Evolutionary conservation across 129 eudicot species (phyloP), one percentile per base, ranked within the genome.

Genomic region (Mikania micrantha): DNA sequence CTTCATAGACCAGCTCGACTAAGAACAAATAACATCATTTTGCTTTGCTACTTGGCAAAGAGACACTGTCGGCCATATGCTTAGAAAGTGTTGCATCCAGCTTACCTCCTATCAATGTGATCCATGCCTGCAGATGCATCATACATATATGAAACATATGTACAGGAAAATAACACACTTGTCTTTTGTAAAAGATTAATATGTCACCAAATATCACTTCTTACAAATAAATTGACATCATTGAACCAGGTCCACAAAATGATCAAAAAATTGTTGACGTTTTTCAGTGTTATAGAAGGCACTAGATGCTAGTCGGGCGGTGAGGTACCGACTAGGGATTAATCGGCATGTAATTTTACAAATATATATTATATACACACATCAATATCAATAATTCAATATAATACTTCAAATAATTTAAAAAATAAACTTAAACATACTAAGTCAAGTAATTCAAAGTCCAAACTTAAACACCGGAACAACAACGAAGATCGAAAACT

Each of bases 61-160:
- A 72, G 20, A 58, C n/a, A n/a, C 62, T 56, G 29, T 50, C 60
- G 59, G 19, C 41, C 60, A 78, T 44, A 76, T 50, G 67, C 70
- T 86, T 86, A 69, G 96, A 79, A 36, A 93, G 87, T 13, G 96
- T 86, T 39, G 92, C 86, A 83, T 93, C 95, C 71, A 93, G 75
- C 83, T 93, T 88, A 75, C 88, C 90, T 74, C 96, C 96, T 25
- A 88, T 70, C 69, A 86, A 77, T 9, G 96, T 74, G 81, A 93
- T 93, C 98, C 98, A 93, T 74, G 97, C 95, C 98, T 92, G 77
- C 69, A 82, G 57, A 54, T 20, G 10, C 41, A 60, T 31, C 34
- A 67, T 56, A 56, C 20, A 56, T 19, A 21, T 15, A 66, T 7
- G 21, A 20, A 20, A 7, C 34, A 64, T 32, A 40, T 31, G 34